Conservation (phyloP, 2,329 filamentous ascomycete species). For the Exophiala lecanii-corni region DNA sequence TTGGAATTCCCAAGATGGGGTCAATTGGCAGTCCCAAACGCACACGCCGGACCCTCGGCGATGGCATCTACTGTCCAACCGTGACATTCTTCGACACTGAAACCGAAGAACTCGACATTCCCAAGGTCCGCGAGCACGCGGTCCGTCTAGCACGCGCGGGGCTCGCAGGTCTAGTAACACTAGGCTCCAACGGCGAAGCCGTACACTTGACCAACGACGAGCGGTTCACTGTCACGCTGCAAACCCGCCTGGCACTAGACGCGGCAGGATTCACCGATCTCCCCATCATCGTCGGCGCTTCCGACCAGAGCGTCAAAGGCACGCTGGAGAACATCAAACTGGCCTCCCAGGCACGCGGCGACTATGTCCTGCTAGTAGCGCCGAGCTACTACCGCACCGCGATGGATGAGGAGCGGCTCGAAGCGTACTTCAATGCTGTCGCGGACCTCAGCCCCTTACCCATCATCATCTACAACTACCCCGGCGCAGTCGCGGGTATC, state of each 20-base stretch:
- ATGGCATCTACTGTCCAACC: slow-evolving; percentile 71
- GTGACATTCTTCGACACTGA: slow-evolving; percentile 85
- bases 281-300: slow-evolving; percentile 79
- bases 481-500: slow-evolving; percentile 77
- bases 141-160: slow-evolving; percentile 70
- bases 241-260: slow-evolving; percentile 76
- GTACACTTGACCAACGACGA: slow-evolving; percentile 77
- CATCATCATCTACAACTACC: slow-evolving; percentile 88
- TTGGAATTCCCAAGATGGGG: not conserved
- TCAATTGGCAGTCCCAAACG: not conserved
- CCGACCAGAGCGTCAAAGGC: slow-evolving; percentile 73
- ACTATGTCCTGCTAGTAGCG: slow-evolving; percentile 74
- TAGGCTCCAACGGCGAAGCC: slow-evolving; percentile 89
- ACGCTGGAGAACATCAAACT: slow-evolving; percentile 71
- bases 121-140: slow-evolving; percentile 58
- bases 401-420: slow-evolving; percentile 68
- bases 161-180: slow-evolving; percentile 74
- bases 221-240: slow-evolving; percentile 67
- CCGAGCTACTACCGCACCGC: slow-evolving; percentile 78
- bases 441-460: slow-evolving; percentile 72
- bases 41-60: not conserved
- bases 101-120: slow-evolving; percentile 79
- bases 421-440: slow-evolving; percentile 69
- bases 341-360: slow-evolving; percentile 64
- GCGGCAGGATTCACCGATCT: slow-evolving; percentile 69